These are phyloP conservation scores for Ascochyta lentis DNA, from an alignment of 2,329 filamentous ascomycete genomes.

Conservation along the genomic window DNA sequence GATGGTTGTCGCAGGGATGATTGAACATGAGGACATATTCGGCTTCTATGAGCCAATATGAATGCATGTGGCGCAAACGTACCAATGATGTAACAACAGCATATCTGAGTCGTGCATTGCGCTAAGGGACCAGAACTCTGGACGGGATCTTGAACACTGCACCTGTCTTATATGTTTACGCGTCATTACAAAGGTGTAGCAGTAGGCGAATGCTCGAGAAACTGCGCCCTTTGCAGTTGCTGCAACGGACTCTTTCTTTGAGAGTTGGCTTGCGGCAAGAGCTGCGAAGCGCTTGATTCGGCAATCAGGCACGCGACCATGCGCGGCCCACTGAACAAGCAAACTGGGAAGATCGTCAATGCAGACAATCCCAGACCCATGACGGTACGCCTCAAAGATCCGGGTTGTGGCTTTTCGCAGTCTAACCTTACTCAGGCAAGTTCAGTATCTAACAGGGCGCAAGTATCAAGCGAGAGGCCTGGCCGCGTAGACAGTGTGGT, in stretches of 20 bases:
- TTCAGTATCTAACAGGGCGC: not conserved
- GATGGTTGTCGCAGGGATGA: not conserved
- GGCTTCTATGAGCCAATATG: not conserved
- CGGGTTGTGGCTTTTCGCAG: not conserved
- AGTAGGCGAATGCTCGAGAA: not conserved
- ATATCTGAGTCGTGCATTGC: constrained; percentile 3
- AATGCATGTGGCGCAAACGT: not conserved
- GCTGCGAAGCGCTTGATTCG: not conserved
- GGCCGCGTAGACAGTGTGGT: not conserved
- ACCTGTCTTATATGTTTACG: not conserved
- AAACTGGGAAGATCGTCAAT: not conserved
- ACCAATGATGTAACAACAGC: constrained; percentile 6
- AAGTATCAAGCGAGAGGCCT: not conserved
- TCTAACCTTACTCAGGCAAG: not conserved
- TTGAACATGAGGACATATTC: not conserved
- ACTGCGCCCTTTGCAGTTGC: not conserved
- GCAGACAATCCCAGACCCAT: not conserved
- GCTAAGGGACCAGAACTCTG: not conserved
- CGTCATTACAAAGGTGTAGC: not conserved
- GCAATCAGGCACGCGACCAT: constrained; percentile 1
- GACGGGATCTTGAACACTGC: not conserved
- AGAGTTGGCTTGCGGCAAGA: not conserved
- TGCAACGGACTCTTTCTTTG: not conserved
- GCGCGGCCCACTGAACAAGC: constrained; percentile 7
- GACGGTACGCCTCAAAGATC: not conserved